These are phyloP conservation scores for Trichosporon faecale DNA, from an alignment of 1,284 basidiomycete genomes.

Conservation along the genomic window DNA sequence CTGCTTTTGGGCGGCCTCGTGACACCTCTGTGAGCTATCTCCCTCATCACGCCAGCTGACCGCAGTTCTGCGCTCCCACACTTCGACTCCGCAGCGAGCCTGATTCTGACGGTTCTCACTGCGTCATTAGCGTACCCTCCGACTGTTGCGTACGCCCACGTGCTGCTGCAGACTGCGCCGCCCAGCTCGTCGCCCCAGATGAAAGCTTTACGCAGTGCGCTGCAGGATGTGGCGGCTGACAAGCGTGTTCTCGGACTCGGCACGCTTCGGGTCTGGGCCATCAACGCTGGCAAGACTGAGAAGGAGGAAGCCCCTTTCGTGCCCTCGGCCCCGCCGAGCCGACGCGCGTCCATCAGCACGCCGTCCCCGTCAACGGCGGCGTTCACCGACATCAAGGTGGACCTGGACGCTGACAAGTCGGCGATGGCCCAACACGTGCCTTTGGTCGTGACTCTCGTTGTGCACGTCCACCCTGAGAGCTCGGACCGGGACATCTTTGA, in stretches of 20 bases:
- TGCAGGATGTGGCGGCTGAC: slow-evolving; percentile 65
- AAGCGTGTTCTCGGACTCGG: slow-evolving; percentile 41
- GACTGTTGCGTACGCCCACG: slow-evolving; percentile 70
- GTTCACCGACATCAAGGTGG: slow-evolving; percentile 9
- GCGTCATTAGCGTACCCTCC: slow-evolving; percentile 77
- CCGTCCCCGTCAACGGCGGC: slow-evolving; percentile 46
- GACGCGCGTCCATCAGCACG: slow-evolving; percentile 51
- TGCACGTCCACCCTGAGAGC: slow-evolving; percentile 68
- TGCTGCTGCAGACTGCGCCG: slow-evolving; percentile 82
- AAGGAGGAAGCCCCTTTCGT: slow-evolving; percentile 43
- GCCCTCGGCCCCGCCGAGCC: slow-evolving; percentile 44
- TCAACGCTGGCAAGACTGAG: slow-evolving; percentile 52
- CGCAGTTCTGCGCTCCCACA: slow-evolving; percentile 56
- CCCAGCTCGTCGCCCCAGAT: slow-evolving; percentile 62
- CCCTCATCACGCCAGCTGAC: neutral
- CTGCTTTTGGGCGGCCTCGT: slow-evolving; percentile 46
- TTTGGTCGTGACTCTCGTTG: slow-evolving; percentile 73
- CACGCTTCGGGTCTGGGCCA: slow-evolving; percentile 41
- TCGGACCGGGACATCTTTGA: slow-evolving; percentile 69
- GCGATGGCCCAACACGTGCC: slow-evolving; percentile 21
- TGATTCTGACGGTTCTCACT: slow-evolving; percentile 68
- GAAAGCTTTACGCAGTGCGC: slow-evolving; percentile 70
- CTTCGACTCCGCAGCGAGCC: slow-evolving; percentile 72
- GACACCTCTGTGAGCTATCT: slow-evolving; percentile 56
- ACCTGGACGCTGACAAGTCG: neutral